Evolutionary conservation across 495 filamentous ascomycete species (phyloP).

Genomic region (Xylaria venustula): DNA sequence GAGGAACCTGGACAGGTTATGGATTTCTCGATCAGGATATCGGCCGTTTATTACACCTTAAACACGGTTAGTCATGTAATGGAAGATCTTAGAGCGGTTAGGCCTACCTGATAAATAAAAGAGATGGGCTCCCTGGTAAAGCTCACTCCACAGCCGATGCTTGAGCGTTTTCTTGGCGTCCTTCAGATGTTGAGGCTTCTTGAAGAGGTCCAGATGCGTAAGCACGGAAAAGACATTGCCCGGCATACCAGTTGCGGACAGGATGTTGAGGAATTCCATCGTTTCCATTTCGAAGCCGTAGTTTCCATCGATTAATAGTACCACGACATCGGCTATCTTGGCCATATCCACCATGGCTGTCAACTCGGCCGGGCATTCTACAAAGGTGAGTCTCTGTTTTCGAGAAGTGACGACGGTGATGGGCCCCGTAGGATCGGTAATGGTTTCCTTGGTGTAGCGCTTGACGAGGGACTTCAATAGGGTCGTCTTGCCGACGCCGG

Average conservation of each 20-base stretch:
- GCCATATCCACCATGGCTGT: conserved; percentile 93
- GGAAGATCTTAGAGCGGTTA: neutral
- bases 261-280: conserved; percentile 95
- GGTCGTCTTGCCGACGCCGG: conserved; percentile 66
- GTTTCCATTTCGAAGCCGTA: conserved; percentile 99
- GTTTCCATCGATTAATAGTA: conserved; percentile 97
- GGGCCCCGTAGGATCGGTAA: conserved; percentile 84
- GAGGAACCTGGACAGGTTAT: conserved; percentile 91
- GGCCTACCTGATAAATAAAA: conserved; percentile 75
- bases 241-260: conserved; percentile 90
- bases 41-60: conserved; percentile 92
- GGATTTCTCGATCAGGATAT: conserved; percentile 94
- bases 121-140: conserved; percentile 94
- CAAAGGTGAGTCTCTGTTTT: conserved; percentile 84
- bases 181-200: conserved; percentile 82
- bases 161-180: conserved; percentile 94
- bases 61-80: conserved; percentile 45
- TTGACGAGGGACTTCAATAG: conserved; percentile 89
- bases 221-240: conserved; percentile 97
- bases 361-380: conserved; percentile 94
- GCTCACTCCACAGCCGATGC: conserved; percentile 91
- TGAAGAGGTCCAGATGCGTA: conserved; percentile 93
- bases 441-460: conserved; percentile 92
- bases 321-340: conserved; percentile 94
- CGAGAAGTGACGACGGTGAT: conserved; percentile 95